Evolutionary conservation across 2,329 filamentous ascomycete species (phyloP).

Genomic region (Alternaria novae-zelandiae): DNA sequence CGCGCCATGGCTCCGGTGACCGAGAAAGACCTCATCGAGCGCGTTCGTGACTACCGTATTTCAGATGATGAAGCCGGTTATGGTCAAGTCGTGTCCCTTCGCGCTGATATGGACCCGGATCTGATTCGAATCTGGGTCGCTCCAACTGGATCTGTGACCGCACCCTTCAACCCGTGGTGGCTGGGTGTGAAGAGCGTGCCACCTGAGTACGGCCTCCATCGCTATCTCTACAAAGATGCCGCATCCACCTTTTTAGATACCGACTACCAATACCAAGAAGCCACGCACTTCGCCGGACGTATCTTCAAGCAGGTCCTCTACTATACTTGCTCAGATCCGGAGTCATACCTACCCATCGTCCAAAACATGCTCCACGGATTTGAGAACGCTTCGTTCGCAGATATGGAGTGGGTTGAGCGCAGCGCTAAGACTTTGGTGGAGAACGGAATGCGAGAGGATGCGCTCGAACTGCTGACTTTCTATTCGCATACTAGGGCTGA

Average conservation of each 20-base stretch:
- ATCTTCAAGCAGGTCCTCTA: slow-evolving; percentile 39
- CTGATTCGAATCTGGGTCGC: slow-evolving; percentile 45
- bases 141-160: slow-evolving; percentile 43
- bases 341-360: slow-evolving; percentile 29
- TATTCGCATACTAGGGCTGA: slow-evolving; percentile 34
- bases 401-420: slow-evolving; percentile 32
- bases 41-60: slow-evolving; percentile 46
- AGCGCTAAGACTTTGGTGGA: slow-evolving; percentile 26
- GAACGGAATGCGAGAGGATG: slow-evolving; percentile 23
- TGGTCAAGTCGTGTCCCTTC: slow-evolving; percentile 42
- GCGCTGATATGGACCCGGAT: slow-evolving; percentile 33
- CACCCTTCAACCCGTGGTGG: slow-evolving; percentile 47
- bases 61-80: slow-evolving; percentile 48
- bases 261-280: slow-evolving; percentile 43
- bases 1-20: slow-evolving; percentile 56
- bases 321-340: slow-evolving; percentile 39
- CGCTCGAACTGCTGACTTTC: slow-evolving; percentile 29
- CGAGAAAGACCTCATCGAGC: slow-evolving; percentile 56
- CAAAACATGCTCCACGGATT: slow-evolving; percentile 36
- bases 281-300: slow-evolving; percentile 34
- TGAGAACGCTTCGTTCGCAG: slow-evolving; percentile 32
- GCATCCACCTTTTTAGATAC: slow-evolving; percentile 42
- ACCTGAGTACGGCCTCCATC: slow-evolving; percentile 43
- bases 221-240: slow-evolving; percentile 44
- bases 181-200: slow-evolving; percentile 40